Base-by-base conservation (phyloP, 1,284 basidiomycete species). In the Singerocomus inundabilis region DNA sequence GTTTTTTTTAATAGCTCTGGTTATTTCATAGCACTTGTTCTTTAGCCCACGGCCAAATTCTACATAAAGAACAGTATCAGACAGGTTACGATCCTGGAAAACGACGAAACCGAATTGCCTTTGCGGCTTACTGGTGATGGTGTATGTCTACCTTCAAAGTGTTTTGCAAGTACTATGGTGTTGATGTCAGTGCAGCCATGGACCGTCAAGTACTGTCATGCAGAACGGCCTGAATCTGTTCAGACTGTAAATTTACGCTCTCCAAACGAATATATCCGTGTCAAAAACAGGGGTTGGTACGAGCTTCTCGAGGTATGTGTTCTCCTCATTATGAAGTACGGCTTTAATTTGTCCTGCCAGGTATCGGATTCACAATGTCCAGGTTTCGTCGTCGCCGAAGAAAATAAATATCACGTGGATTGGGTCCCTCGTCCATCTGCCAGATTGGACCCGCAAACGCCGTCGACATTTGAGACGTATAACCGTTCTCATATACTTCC, bases 111-210 rank as follows among this genome's bases (percentile, higher is more conserved):
- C 0, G 79, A 73, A 24, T 75, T 95, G 7, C 91, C 92, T 16
- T 70, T 96, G 50, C 81, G 92, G 31, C 72, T 98, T 42, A 93
- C 91, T 31, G 94, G 93, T 11, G 87, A 93, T 66, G 85, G 83
- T 41, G 92, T 94, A 67, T 59, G 86, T 74, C 34, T 30, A 31
- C 33, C 35, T 21, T 32, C 46, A 38, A 45, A 55, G 47, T 49
- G 28, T 57, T 34, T 55, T 40, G 0, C 40, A 15, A 21, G 21
- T 21, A 21, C 21, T 5, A 24, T 16, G 13, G 6, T 45, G 9
- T 12, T 53, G 33, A 47, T 52, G 13, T 39, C 26, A 40, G 15
- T 6, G 16, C 10, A 94, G 88, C 91, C 93, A 4, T 97, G 93
- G 96, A 75, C 73, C 21, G 69, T 98, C 48, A 82, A 80, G 55